A percentile compares a stretch with the other conserved stretches of the same genome.
Conservation (phyloP, 2,329 filamentous ascomycete species). For the Aphanocladium album region DNA sequence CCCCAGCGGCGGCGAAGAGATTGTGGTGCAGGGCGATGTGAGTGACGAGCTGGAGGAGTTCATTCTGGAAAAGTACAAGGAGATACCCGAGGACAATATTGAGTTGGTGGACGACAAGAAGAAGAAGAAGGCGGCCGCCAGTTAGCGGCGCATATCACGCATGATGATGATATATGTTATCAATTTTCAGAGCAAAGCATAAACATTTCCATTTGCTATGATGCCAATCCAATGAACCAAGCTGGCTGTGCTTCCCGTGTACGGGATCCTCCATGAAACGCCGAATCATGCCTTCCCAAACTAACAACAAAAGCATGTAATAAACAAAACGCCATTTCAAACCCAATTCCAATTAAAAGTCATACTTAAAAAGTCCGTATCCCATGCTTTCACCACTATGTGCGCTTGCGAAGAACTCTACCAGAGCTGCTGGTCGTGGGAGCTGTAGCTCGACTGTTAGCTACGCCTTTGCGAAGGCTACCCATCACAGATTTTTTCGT, state of each 20-base stretch:
- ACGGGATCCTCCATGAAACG: background rate
- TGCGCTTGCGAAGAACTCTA: constrained; percentile 52
- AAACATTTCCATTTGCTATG: constrained; percentile 7
- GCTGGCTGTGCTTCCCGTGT: constrained; percentile 3
- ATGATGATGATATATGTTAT: background rate
- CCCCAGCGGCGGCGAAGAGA: constrained; percentile 83
- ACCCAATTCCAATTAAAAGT: constrained; percentile 6
- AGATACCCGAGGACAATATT: constrained; percentile 91
- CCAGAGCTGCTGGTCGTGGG: constrained; percentile 42
- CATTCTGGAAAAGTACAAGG: constrained; percentile 79
- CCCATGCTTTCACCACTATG: constrained; percentile 23
- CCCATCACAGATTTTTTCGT: constrained; percentile 50
- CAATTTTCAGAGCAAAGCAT: constrained; percentile 1
- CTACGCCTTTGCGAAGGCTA: constrained; percentile 48
- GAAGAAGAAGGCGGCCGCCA: constrained; percentile 52
- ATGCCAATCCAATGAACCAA: constrained; percentile 2
- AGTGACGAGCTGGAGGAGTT: constrained; percentile 93
- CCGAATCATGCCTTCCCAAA: constrained; percentile 5
- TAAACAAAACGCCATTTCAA: constrained; percentile 9
- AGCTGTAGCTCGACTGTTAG: constrained; percentile 35
- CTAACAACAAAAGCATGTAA: background rate
- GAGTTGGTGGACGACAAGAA: constrained; percentile 95
- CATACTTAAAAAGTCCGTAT: background rate
- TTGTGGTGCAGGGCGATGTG: constrained; percentile 95
- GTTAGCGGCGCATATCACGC: background rate